Percentiles rank a stretch among this genome's conserved stretches.
Conservation (phyloP, 331 rosid species). For the Saraca asoca region DNA sequence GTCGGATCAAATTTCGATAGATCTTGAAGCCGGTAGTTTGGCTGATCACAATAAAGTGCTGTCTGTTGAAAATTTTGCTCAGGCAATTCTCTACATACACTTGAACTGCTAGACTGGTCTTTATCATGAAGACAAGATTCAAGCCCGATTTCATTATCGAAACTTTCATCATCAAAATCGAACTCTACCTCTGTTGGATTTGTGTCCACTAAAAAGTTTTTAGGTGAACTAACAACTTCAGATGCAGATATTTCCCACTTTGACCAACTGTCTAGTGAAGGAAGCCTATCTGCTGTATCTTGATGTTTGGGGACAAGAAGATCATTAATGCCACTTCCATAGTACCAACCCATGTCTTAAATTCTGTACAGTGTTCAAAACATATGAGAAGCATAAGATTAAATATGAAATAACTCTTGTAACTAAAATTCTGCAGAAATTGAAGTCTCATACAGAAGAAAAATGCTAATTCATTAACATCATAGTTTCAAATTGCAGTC, state of each 20-base stretch:
- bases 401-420: background rate
- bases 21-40: constrained; percentile 49
- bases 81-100: constrained; percentile 49
- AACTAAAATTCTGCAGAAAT: too few relatives aligned
- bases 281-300: constrained; percentile 54
- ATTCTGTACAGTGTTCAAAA: constrained; percentile 39
- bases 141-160: constrained; percentile 37
- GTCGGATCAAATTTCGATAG: constrained; percentile 46
- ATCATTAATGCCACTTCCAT: constrained; percentile 47
- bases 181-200: constrained; percentile 34
- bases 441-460: too few relatives aligned
- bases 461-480: too few relatives aligned
- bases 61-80: constrained; percentile 48
- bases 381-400: constrained; percentile 13
- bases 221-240: constrained; percentile 42
- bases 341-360: constrained; percentile 60
- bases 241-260: constrained; percentile 55
- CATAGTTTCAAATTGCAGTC: too few relatives aligned
- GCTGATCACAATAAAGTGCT: constrained; percentile 34
- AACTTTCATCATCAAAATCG: constrained; percentile 39
- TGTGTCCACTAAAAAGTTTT: constrained; percentile 41
- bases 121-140: constrained; percentile 45
- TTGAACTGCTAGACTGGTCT: constrained; percentile 56
- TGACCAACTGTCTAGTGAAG: constrained; percentile 64
- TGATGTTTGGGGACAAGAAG: constrained; percentile 50